Evolutionary conservation across 768 basidiomycete genomes (phyloP), one percentile per base, ranked within the genome.

Genomic region (Dendrothele bispora): DNA sequence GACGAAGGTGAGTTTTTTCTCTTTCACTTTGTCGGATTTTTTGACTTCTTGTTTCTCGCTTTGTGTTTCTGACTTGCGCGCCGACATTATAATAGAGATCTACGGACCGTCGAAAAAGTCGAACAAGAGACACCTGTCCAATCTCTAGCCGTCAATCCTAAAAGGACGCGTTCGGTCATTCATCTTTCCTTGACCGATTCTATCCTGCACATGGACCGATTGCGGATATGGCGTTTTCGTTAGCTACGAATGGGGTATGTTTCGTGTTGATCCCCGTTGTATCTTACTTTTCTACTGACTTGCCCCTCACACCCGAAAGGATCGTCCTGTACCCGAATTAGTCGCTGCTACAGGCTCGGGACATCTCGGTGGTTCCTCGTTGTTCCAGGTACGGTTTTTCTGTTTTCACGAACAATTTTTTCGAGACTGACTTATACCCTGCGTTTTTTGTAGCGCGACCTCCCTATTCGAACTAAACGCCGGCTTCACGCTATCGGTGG

Each of bases 311-410:
- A n/a, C n/a, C n/a, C n/a, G 28, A 6, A 22, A 91, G 87, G 87
- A 88, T 51, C 81, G 85, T 47, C 67, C 71, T 27, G 82, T 87
- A 2, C 80, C 91, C 3, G 91, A 97, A 63, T 76, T 98, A 4
- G 86, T 95, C 14, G 80, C 89, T 17, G 83, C 92, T 21, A 94
- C 91, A 11, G 95, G 95, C 12, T 76, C 84, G 8, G 90, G 85
- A 0, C 63, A 72, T 17, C 66, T 83, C 7, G 91, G 91, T 5
- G 90, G 91, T 2, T 86, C 95, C 63, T 90, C 89, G 15, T 72
- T 93, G 22, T 89, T 93, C 66, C 88, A 91, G 71, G 91, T 88
- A 56, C 20, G 71, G 40, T 34, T 35, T 37, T 27, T 20, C n/a
- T n/a, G n/a, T n/a, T n/a, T n/a, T n/a, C n/a, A n/a, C n/a, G n/a